phyloP scores from a whole-genome alignment of 1,284 basidiomycete genomes.

The Quambalaria eucalypti region DNA sequence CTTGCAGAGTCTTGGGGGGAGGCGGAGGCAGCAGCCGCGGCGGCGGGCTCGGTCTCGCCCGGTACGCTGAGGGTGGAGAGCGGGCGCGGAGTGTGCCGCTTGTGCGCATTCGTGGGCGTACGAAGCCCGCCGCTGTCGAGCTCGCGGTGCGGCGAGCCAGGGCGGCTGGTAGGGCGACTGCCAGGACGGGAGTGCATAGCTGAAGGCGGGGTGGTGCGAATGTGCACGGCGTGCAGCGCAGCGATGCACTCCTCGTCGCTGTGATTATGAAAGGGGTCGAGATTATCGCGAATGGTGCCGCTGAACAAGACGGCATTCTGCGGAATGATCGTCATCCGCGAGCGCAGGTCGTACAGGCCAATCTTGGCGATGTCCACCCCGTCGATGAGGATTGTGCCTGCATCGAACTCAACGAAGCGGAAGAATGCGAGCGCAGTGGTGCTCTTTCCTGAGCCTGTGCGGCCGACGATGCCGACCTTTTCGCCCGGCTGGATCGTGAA shows the following conservation, averaged over 20 bases:
- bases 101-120: slow-evolving; percentile 8
- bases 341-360: slow-evolving; percentile 50
- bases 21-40: too few relatives aligned
- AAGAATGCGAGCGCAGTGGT: slow-evolving; percentile 35
- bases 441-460: slow-evolving; percentile 50
- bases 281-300: slow-evolving; percentile 29
- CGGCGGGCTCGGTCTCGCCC: neutral
- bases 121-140: slow-evolving; percentile 12
- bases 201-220: neutral
- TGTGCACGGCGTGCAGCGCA: slow-evolving; percentile 15
- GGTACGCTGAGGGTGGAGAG: slow-evolving; percentile 1
- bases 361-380: slow-evolving; percentile 50
- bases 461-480: slow-evolving; percentile 76
- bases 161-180: neutral
- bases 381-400: slow-evolving; percentile 30
- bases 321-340: slow-evolving; percentile 52
- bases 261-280: slow-evolving; percentile 33
- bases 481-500: slow-evolving; percentile 58
- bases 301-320: slow-evolving; percentile 39
- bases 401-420: slow-evolving; percentile 29
- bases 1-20: slow-evolving; percentile 8
- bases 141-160: neutral
- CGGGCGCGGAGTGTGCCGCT: neutral
- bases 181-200: neutral
- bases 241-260: slow-evolving; percentile 21